These are phyloP conservation scores for Brasenia schreberi DNA, from an alignment of 164 flowering plant genomes.

Conservation along the genomic window DNA sequence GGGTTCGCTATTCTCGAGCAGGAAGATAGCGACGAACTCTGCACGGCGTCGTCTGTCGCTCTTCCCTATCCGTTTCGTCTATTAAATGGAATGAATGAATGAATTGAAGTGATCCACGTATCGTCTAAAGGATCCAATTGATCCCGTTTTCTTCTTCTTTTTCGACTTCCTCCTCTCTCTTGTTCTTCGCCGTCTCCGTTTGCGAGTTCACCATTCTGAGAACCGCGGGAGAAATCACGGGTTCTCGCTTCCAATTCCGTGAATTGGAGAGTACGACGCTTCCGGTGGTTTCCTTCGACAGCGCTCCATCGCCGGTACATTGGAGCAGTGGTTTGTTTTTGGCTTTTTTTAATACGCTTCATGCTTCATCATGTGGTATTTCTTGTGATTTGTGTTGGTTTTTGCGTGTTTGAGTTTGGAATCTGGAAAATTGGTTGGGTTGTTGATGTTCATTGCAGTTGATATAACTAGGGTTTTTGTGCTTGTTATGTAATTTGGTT, in stretches of 20 bases:
- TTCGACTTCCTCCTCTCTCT: background rate
- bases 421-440: background rate
- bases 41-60: constrained; percentile 4
- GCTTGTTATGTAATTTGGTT: background rate
- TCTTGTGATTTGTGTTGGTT: background rate
- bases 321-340: background rate
- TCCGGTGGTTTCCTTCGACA: background rate
- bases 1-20: constrained; percentile 1
- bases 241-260: background rate
- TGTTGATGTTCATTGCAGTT: background rate
- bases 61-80: background rate
- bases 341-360: background rate
- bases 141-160: background rate
- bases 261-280: background rate
- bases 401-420: background rate
- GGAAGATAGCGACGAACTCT: constrained; percentile 5
- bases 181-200: background rate
- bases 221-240: background rate
- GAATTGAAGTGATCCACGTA: background rate
- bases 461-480: background rate
- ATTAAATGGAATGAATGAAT: background rate
- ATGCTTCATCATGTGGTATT: background rate
- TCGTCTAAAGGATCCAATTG: background rate
- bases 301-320: background rate
- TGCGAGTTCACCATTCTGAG: background rate